These are phyloP conservation scores for Erysimum cheiri DNA, from an alignment of 441 rosid species.

Conservation along the genomic window DNA sequence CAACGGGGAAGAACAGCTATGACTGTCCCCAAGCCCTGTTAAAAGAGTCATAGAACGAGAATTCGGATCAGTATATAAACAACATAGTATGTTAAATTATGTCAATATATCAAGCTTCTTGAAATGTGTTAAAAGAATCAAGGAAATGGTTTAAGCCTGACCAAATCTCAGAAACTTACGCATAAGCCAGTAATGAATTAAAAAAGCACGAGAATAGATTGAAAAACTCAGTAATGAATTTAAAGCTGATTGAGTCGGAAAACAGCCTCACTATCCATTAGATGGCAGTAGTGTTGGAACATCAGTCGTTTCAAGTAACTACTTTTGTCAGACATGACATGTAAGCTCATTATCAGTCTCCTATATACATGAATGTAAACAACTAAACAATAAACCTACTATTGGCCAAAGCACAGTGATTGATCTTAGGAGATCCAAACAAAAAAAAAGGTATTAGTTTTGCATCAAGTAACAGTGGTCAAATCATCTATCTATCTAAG, in stretches of 20 bases:
- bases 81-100: not conserved
- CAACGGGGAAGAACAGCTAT: conserved; percentile 7
- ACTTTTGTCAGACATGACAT: not conserved
- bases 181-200: not conserved
- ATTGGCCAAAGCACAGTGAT: not conserved
- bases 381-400: not conserved
- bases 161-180: not conserved
- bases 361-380: not conserved
- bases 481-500: not conserved
- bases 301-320: not conserved
- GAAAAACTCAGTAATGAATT: not conserved
- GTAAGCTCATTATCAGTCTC: not conserved
- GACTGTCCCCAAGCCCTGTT: conserved; percentile 37
- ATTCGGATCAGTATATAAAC: not conserved
- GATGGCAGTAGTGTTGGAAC: not conserved
- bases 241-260: not conserved
- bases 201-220: not conserved
- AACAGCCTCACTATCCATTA: not conserved
- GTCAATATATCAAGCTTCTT: not conserved
- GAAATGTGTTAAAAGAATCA: not conserved
- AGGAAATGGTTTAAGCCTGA: not conserved
- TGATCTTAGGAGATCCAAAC: not conserved
- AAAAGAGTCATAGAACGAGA: not conserved
- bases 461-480: not conserved
- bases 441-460: not conserved